These are phyloP conservation scores for Fonsecaea nubica DNA, from an alignment of 2,329 filamentous ascomycete genomes.

Conservation along the genomic window DNA sequence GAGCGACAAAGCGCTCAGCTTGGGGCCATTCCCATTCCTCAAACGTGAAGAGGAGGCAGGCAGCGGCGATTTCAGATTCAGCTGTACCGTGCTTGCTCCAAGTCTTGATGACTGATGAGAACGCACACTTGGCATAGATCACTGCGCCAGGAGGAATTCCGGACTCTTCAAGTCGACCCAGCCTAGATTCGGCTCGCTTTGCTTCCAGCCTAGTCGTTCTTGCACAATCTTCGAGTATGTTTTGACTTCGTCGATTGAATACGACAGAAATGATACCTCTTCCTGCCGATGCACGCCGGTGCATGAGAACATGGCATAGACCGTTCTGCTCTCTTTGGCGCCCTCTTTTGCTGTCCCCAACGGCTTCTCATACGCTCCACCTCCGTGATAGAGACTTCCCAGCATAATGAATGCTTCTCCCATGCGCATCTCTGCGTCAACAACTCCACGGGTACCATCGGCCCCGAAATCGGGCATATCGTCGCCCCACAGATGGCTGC, in stretches of 20 bases:
- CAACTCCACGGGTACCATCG: slow-evolving; percentile 40
- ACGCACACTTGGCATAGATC: slow-evolving; percentile 5
- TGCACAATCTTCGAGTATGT: slow-evolving; percentile 48
- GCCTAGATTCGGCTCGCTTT: slow-evolving; percentile 50
- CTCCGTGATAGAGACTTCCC: slow-evolving; percentile 49
- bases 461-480: slow-evolving; percentile 47
- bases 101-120: slow-evolving; percentile 22
- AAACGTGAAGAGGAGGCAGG: slow-evolving; percentile 35
- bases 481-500: slow-evolving; percentile 51
- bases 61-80: slow-evolving; percentile 32
- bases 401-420: slow-evolving; percentile 51
- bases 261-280: slow-evolving; percentile 48
- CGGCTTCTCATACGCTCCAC: slow-evolving; percentile 43
- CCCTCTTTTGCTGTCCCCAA: slow-evolving; percentile 38
- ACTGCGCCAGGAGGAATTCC: slow-evolving; percentile 42
- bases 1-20: slow-evolving; percentile 42
- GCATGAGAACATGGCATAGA: slow-evolving; percentile 52
- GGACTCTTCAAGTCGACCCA: slow-evolving; percentile 52
- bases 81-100: slow-evolving; percentile 37
- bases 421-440: slow-evolving; percentile 45
- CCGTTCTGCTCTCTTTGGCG: slow-evolving; percentile 41
- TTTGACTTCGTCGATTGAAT: slow-evolving; percentile 49
- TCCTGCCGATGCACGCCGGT: slow-evolving; percentile 49
- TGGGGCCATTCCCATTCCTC: slow-evolving; percentile 42
- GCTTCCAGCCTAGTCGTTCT: slow-evolving; percentile 50